Conservation (phyloP, 108 stramenopile genomes). For the Conticribra weissflogii region DNA sequence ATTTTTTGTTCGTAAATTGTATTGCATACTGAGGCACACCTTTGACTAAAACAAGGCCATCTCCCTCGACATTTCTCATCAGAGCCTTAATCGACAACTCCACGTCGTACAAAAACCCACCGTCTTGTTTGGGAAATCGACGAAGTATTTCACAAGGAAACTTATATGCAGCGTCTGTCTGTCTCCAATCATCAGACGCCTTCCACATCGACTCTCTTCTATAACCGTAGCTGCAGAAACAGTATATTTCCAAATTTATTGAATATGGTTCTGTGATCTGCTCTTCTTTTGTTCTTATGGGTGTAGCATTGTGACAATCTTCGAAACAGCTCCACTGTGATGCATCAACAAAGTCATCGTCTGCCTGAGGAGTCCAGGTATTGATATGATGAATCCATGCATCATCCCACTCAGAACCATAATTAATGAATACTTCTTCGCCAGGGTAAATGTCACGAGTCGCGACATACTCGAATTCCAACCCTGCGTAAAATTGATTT, state of each 20-base stretch:
- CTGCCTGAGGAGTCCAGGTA: background rate
- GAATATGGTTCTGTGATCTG: background rate
- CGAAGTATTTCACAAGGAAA: background rate
- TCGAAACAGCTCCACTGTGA: background rate
- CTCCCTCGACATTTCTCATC: background rate
- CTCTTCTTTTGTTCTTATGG: background rate
- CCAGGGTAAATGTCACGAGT: constrained; percentile 44
- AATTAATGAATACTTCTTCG: constrained; percentile 73
- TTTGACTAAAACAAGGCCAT: background rate
- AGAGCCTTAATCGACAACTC: background rate
- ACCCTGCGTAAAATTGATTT: constrained; percentile 28
- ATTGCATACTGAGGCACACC: background rate
- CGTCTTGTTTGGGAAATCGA: background rate
- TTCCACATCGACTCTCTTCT: background rate
- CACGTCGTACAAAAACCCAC: background rate
- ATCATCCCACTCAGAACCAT: constrained; percentile 62
- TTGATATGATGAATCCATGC: constrained; percentile 58
- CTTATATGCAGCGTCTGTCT: background rate
- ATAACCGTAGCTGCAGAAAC: background rate
- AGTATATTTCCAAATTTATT: background rate
- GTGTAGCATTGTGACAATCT: background rate
- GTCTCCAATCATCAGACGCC: background rate
- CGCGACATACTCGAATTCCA: constrained; percentile 51
- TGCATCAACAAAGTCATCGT: background rate
- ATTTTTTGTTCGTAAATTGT: background rate